Evolutionary conservation across 1,284 basidiomycete species (phyloP).

Genomic region (Malassezia sympodialis): DNA sequence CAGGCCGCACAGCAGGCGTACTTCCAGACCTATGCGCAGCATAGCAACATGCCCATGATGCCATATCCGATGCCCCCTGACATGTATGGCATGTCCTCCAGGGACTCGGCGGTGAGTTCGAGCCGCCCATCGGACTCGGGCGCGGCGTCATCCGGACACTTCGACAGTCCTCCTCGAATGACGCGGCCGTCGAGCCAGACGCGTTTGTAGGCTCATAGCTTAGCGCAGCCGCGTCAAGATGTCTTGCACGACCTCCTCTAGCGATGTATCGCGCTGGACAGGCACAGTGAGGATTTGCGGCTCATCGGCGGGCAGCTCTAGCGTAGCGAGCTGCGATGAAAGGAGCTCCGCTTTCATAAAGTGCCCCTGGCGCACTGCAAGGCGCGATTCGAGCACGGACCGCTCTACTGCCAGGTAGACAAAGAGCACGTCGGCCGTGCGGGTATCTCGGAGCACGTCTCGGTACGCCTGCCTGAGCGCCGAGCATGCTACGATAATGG

Average conservation of each 20-base stretch:
- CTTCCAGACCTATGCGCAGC: slow-evolving; percentile 26
- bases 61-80: neutral
- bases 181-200: neutral
- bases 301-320: slow-evolving; percentile 59
- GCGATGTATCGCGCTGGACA: neutral
- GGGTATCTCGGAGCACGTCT: slow-evolving; percentile 61
- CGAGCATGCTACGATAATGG: slow-evolving; percentile 67
- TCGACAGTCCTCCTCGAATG: neutral
- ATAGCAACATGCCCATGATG: neutral
- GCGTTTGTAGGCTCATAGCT: neutral
- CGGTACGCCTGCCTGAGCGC: slow-evolving; percentile 70
- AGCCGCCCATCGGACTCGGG: neutral
- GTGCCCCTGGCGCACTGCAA: slow-evolving; percentile 63
- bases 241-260: neutral
- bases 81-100: neutral
- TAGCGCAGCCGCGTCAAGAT: neutral
- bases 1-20: slow-evolving; percentile 45
- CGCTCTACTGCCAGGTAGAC: slow-evolving; percentile 67
- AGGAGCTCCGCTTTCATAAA: slow-evolving; percentile 83
- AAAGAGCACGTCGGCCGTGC: slow-evolving; percentile 57
- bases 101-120: neutral
- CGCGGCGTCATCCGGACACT: neutral
- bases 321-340: slow-evolving; percentile 65
- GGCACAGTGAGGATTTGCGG: neutral
- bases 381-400: slow-evolving; percentile 60